A percentile compares a stretch with the other conserved stretches of the same genome.
These are phyloP conservation scores for Aquilaria malaccensis DNA, from an alignment of 345 rosid genomes.

Conservation along the genomic window DNA sequence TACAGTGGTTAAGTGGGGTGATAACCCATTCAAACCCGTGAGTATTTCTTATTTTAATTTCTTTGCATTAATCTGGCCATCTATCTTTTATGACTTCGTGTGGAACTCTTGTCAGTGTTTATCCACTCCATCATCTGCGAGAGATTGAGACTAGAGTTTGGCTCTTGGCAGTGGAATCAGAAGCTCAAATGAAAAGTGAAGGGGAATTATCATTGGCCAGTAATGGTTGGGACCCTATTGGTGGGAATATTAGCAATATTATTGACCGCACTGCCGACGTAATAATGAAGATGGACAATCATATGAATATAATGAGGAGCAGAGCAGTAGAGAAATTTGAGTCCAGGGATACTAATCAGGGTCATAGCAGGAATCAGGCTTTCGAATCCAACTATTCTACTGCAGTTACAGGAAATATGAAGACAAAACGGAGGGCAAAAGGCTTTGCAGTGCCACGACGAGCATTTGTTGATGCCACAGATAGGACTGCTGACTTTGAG, in stretches of 20 bases:
- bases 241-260: slow-evolving; percentile 54
- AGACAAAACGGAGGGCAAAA: slow-evolving; percentile 79
- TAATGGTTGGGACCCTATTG: slow-evolving; percentile 31
- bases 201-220: slow-evolving; percentile 43
- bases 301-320: slow-evolving; percentile 59
- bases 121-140: slow-evolving; percentile 84
- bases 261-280: slow-evolving; percentile 79
- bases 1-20: slow-evolving; percentile 97
- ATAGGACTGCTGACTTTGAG: slow-evolving; percentile 50
- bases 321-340: slow-evolving; percentile 61
- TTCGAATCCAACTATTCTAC: slow-evolving; percentile 38
- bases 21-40: slow-evolving; percentile 72
- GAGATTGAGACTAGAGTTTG: slow-evolving; percentile 98
- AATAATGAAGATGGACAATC: slow-evolving; percentile 88
- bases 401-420: slow-evolving; percentile 36
- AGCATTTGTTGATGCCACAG: slow-evolving; percentile 45
- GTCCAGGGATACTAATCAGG: slow-evolving; percentile 37
- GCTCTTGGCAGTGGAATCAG: slow-evolving; percentile 97
- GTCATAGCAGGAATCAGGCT: slow-evolving; percentile 49
- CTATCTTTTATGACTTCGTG: slow-evolving; percentile 19
- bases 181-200: slow-evolving; percentile 68
- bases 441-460: slow-evolving; percentile 55
- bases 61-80: not conserved
- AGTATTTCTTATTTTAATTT: slow-evolving; percentile 24
- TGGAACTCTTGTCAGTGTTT: slow-evolving; percentile 55